phyloP scores from a whole-genome alignment of 768 basidiomycete genomes.

The Boletus insuetus region DNA sequence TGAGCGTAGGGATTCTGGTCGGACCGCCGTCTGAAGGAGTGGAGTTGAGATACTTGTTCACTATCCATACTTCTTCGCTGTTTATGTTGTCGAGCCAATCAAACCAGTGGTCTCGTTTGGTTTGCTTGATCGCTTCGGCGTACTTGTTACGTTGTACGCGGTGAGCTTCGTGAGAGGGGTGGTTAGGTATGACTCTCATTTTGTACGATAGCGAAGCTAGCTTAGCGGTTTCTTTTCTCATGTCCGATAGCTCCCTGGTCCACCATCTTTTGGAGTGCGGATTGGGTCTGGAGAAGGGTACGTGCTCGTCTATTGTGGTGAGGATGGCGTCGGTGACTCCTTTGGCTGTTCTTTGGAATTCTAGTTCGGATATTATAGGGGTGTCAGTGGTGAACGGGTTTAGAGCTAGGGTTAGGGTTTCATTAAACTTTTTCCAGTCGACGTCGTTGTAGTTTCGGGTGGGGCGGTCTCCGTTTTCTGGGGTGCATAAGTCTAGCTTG shows the following conservation, averaged over 20 bases:
- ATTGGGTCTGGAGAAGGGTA: background rate
- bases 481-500: fast-evolving
- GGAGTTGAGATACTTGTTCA: background rate
- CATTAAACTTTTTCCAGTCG: background rate
- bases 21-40: background rate
- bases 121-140: background rate
- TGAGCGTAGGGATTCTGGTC: slow-evolving; percentile 2
- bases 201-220: background rate
- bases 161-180: background rate
- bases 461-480: background rate
- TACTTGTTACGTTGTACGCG: background rate
- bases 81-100: slow-evolving; percentile 6
- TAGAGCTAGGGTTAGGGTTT: background rate
- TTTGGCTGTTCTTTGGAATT: background rate
- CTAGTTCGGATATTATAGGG: background rate
- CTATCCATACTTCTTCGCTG: background rate
- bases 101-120: slow-evolving; percentile 5
- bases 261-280: background rate
- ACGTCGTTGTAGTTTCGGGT: background rate
- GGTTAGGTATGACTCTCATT: background rate
- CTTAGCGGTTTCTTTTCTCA: background rate
- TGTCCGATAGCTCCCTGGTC: background rate
- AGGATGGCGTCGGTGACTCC: background rate
- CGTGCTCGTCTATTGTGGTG: background rate
- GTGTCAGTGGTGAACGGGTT: background rate